Conservation (phyloP, 2,329 filamentous ascomycete genomes). For the Furcasterigmium sp. region DNA sequence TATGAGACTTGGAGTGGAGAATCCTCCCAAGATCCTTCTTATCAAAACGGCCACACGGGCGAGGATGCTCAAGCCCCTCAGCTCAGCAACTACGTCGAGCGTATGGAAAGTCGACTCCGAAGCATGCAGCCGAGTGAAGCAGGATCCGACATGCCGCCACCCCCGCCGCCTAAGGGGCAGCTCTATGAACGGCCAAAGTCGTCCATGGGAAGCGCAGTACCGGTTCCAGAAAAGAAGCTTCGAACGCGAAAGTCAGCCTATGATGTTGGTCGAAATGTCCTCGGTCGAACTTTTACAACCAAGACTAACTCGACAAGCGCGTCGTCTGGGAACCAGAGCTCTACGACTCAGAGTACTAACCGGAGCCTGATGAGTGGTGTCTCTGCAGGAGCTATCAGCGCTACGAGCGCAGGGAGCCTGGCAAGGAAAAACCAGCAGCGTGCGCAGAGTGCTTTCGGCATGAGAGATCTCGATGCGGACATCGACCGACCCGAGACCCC, state of each 20-base stretch:
- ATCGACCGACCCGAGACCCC: constrained; percentile 54
- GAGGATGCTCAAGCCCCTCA: constrained; percentile 60
- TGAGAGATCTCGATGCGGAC: constrained; percentile 43
- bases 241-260: constrained; percentile 70
- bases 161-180: constrained; percentile 56
- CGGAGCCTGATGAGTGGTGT: constrained; percentile 90
- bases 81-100: constrained; percentile 79
- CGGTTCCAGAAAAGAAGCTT: constrained; percentile 39
- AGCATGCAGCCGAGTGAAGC: constrained; percentile 59
- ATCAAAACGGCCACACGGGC: constrained; percentile 31
- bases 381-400: constrained; percentile 86
- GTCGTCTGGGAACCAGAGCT: constrained; percentile 66
- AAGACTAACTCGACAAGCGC: constrained; percentile 81
- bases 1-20: constrained; percentile 54
- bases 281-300: constrained; percentile 79
- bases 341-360: constrained; percentile 71
- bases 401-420: constrained; percentile 90
- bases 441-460: constrained; percentile 61
- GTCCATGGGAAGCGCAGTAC: constrained; percentile 40
- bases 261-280: constrained; percentile 63
- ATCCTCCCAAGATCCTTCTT: constrained; percentile 43
- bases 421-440: constrained; percentile 66
- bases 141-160: constrained; percentile 50
- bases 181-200: constrained; percentile 53
- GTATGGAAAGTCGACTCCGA: constrained; percentile 81